A percentile compares a stretch with the other conserved stretches of the same genome.
Conservation (phyloP, 352 stramenopile genomes). For the Globisporangium okanoganense region DNA sequence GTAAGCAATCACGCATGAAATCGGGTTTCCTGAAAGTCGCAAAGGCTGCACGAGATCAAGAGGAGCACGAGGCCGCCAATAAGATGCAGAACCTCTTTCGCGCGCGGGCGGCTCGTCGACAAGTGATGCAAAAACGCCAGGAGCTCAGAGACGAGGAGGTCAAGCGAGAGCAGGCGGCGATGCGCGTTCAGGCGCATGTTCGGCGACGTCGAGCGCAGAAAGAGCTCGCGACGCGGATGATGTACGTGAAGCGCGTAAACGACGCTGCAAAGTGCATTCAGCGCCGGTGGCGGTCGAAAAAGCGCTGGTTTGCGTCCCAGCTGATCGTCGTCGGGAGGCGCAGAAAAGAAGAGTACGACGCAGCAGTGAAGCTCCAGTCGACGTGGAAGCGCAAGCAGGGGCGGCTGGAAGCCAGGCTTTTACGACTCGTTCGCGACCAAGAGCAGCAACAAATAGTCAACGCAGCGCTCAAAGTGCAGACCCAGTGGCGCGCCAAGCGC, state of each 20-base stretch:
- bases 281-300: constrained; percentile 46
- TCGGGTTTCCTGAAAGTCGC: constrained; percentile 24
- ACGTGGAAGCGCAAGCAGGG: constrained; percentile 61
- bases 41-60: constrained; percentile 24
- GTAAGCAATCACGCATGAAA: constrained; percentile 32
- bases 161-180: constrained; percentile 39
- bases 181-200: constrained; percentile 37
- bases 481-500: constrained; percentile 37
- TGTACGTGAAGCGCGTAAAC: constrained; percentile 23
- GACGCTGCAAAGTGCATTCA: constrained; percentile 42
- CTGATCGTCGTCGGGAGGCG: constrained; percentile 32
- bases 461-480: constrained; percentile 44
- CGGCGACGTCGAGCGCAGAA: constrained; percentile 33
- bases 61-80: constrained; percentile 45
- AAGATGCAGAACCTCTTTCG: constrained; percentile 61
- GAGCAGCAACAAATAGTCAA: constrained; percentile 28
- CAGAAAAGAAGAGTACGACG: constrained; percentile 34
- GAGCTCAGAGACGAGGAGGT: constrained; percentile 23
- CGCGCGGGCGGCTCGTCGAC: constrained; percentile 36
- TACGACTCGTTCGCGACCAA: constrained; percentile 36
- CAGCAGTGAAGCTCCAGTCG: constrained; percentile 47
- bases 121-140: constrained; percentile 33
- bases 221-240: constrained; percentile 27
- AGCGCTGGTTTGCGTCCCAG: constrained; percentile 34
- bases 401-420: constrained; percentile 27